Conservation (phyloP, 1,284 basidiomycete genomes). For the Amylostereum areolatum region DNA sequence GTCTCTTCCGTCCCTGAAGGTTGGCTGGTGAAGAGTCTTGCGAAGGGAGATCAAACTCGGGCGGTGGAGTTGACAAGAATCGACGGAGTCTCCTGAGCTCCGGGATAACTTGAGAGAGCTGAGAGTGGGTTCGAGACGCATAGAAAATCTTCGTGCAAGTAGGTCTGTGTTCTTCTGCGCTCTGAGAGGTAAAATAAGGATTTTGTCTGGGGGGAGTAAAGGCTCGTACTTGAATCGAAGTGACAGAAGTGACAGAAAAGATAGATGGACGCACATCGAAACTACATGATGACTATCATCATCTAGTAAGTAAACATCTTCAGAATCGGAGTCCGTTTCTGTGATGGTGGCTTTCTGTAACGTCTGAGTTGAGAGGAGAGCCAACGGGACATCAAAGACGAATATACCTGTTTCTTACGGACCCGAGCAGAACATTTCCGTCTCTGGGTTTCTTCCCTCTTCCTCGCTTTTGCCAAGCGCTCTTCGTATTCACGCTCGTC, state of each 20-base stretch:
- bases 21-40: too few species aligned
- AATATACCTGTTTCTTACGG: conserved; percentile 53
- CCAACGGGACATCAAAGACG: neutral
- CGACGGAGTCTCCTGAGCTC: conserved; percentile 70
- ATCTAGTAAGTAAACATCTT: conserved; percentile 11
- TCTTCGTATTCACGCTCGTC: conserved; percentile 61
- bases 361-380: neutral
- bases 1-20: too few species aligned
- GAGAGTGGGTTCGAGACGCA: conserved; percentile 93
- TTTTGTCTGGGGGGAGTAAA: conserved; percentile 1
- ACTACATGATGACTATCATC: too few species aligned
- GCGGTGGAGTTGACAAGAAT: too few species aligned
- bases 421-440: conserved; percentile 31
- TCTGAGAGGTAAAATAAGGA: neutral
- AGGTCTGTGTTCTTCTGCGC: conserved; percentile 39
- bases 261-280: too few species aligned
- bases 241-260: too few species aligned
- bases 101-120: conserved; percentile 85
- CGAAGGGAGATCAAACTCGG: too few species aligned
- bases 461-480: conserved; percentile 52
- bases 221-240: neutral
- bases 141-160: conserved; percentile 84
- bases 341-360: conserved; percentile 2
- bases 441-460: conserved; percentile 40
- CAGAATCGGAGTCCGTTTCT: conserved; percentile 7